phyloP scores from a whole-genome alignment of 2,329 filamentous ascomycete genomes.

The Curvularia lunata region DNA sequence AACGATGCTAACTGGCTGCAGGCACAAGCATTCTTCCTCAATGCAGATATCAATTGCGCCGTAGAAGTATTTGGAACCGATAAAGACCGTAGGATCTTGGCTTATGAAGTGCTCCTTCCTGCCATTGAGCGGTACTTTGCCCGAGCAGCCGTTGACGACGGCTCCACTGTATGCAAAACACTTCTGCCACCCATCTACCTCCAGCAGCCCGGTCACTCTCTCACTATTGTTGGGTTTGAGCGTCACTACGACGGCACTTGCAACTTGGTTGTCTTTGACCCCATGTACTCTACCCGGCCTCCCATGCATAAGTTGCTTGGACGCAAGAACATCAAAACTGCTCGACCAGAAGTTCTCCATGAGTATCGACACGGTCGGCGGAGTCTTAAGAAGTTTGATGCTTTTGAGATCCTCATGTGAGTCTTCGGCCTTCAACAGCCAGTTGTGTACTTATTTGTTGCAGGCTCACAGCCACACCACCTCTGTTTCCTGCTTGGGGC shows the following conservation, averaged over 20 bases:
- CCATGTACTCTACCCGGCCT: constrained; percentile 74
- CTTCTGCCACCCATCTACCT: constrained; percentile 84
- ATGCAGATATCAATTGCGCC: constrained; percentile 64
- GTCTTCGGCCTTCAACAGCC: constrained; percentile 32
- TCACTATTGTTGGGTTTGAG: constrained; percentile 89
- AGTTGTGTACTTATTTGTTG: constrained; percentile 9
- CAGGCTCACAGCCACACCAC: constrained; percentile 48
- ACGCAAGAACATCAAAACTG: constrained; percentile 54
- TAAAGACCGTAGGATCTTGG: constrained; percentile 56
- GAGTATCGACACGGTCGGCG: constrained; percentile 72
- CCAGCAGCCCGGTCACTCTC: constrained; percentile 87
- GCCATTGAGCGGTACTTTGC: constrained; percentile 78
- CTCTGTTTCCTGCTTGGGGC: constrained; percentile 50
- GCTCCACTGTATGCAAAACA: constrained; percentile 71
- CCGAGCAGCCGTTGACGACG: constrained; percentile 56
- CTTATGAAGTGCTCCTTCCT: constrained; percentile 64
- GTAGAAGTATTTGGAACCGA: constrained; percentile 61
- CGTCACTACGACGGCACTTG: constrained; percentile 66
- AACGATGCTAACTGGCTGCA: constrained; percentile 46
- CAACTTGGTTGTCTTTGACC: constrained; percentile 86
- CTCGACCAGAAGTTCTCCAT: constrained; percentile 62
- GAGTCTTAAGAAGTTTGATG: constrained; percentile 72
- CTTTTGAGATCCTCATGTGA: constrained; percentile 81
- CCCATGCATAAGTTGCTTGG: constrained; percentile 66
- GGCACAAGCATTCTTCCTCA: constrained; percentile 79